These are phyloP conservation scores for Leccinum variicolor DNA, from an alignment of 768 basidiomycete species.

Conservation along the genomic window DNA sequence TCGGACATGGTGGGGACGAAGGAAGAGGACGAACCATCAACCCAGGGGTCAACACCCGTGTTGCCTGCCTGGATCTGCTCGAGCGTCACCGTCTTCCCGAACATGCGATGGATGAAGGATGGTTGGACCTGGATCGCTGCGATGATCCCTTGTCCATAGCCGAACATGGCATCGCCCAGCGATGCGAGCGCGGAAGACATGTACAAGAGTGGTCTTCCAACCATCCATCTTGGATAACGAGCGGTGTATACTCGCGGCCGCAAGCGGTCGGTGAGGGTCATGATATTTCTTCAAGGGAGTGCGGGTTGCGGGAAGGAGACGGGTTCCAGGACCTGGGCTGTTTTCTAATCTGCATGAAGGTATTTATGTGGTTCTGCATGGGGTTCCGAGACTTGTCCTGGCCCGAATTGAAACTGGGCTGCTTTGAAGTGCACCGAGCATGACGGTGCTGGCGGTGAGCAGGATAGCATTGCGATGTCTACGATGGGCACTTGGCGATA, in stretches of 20 bases:
- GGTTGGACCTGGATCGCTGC: constrained; percentile 51
- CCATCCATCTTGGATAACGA: constrained; percentile 53
- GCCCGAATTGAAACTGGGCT: constrained; percentile 20
- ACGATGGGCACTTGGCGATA: background rate
- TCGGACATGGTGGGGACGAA: background rate
- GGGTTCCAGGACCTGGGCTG: background rate
- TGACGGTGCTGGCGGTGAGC: background rate
- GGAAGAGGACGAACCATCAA: constrained; percentile 37
- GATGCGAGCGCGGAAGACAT: constrained; percentile 52
- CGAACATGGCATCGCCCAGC: constrained; percentile 56
- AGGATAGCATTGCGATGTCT: background rate
- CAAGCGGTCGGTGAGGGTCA: constrained; percentile 28
- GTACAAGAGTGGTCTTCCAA: constrained; percentile 46
- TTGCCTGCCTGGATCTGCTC: constrained; percentile 40
- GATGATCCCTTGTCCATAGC: constrained; percentile 52
- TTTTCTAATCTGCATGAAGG: background rate
- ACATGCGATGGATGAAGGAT: constrained; percentile 48
- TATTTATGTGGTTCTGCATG: constrained; percentile 22
- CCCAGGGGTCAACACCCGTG: constrained; percentile 44
- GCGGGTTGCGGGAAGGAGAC: background rate
- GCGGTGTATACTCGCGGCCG: constrained; percentile 38
- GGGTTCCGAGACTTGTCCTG: constrained; percentile 15
- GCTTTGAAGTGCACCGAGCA: background rate
- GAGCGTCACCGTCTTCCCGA: constrained; percentile 42
- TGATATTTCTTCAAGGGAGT: constrained; percentile 12